Conservation (phyloP, 176 grass and related monocot species). For the Carex kokanica region DNA sequence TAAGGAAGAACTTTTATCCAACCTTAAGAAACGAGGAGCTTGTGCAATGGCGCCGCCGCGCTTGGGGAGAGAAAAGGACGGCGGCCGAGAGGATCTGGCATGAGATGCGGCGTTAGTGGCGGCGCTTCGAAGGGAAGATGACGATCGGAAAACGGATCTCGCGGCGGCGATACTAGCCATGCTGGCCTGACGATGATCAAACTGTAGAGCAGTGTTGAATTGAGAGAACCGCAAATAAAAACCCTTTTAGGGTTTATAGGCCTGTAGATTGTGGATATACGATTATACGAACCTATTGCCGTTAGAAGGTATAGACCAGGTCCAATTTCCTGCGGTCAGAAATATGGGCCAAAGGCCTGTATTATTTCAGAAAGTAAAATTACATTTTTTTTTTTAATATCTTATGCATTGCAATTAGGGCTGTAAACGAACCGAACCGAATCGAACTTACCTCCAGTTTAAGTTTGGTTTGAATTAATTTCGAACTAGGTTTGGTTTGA, state of each 20-base stretch:
- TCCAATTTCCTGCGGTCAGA: neutral
- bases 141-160: conserved; percentile 62
- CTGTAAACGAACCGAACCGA: too few relatives aligned
- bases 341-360: neutral
- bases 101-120: conserved; percentile 33
- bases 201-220: neutral
- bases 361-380: neutral
- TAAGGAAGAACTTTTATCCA: neutral
- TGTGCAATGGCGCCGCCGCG: neutral
- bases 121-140: conserved; percentile 35
- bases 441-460: too few relatives aligned
- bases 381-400: too few relatives aligned
- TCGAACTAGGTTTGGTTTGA: too few relatives aligned
- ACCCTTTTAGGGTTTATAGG: neutral
- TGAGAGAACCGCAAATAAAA: neutral
- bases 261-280: too few relatives aligned
- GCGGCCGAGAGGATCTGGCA: conserved; percentile 32
- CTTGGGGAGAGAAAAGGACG: conserved; percentile 13
- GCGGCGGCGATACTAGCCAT: conserved; percentile 61
- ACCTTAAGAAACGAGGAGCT: conserved; percentile 53
- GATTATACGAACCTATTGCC: too few relatives aligned
- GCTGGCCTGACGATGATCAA: neutral
- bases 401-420: too few relatives aligned
- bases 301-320: neutral
- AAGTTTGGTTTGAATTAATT: too few relatives aligned